Percentiles rank a stretch among this genome's conserved stretches.
These are phyloP conservation scores for Ophiostoma australiae DNA, from an alignment of 2,329 filamentous ascomycete genomes.

Conservation along the genomic window DNA sequence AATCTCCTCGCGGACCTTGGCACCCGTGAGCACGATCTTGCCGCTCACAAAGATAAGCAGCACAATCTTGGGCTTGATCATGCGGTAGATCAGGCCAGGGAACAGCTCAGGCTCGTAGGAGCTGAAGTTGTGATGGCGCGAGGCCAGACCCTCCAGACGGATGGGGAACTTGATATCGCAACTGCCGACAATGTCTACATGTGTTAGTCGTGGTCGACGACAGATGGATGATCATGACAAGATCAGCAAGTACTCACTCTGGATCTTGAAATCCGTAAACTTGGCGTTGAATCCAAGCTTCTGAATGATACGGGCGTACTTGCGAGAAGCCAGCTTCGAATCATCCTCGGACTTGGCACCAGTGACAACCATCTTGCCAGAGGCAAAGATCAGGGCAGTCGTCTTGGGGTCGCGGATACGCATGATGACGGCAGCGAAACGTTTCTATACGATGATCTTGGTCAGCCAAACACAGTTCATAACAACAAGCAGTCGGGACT, in stretches of 20 bases:
- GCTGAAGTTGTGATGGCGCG: slow-evolving; percentile 98
- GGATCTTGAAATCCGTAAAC: slow-evolving; percentile 99
- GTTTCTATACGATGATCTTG: slow-evolving; percentile 47
- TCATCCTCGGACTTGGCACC: slow-evolving; percentile 98
- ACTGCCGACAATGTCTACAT: slow-evolving; percentile 77
- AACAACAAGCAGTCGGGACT: background rate
- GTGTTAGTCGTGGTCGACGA: background rate
- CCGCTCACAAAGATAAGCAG: slow-evolving; percentile 96
- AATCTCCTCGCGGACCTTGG: slow-evolving; percentile 97
- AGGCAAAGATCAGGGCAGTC: slow-evolving; percentile 90
- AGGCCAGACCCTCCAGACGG: slow-evolving; percentile 92
- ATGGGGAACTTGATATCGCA: slow-evolving; percentile 99
- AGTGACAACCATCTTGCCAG: slow-evolving; percentile 98
- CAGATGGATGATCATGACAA: background rate
- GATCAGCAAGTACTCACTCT: slow-evolving; percentile 46
- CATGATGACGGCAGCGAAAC: slow-evolving; percentile 99
- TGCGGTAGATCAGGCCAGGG: slow-evolving; percentile 98
- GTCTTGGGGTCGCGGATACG: slow-evolving; percentile 99
- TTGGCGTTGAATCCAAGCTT: slow-evolving; percentile 99
- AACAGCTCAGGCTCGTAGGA: slow-evolving; percentile 96
- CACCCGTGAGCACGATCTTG: slow-evolving; percentile 96
- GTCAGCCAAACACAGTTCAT: slow-evolving; percentile 25
- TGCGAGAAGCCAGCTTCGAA: slow-evolving; percentile 91
- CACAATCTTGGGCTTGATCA: slow-evolving; percentile 99
- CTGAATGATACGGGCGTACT: slow-evolving; percentile 99